phyloP scores from a whole-genome alignment of 2,329 filamentous ascomycete genomes.

The Ophiostoma novo-ulmi region DNA sequence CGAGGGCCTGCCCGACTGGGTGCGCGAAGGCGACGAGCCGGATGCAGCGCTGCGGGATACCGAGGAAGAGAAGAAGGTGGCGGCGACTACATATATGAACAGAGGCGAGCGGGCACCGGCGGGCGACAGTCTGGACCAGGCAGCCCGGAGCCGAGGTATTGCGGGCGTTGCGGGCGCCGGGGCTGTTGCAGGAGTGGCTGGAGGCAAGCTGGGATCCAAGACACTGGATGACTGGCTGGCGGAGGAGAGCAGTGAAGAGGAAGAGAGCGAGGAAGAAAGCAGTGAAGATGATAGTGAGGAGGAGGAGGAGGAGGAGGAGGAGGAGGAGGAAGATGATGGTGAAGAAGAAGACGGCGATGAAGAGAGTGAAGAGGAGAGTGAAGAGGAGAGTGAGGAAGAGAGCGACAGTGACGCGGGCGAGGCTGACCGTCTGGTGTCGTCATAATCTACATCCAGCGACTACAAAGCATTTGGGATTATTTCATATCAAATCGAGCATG shows the following conservation, averaged over 20 bases:
- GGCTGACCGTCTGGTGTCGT: constrained; percentile 8
- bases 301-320: constrained; percentile 45
- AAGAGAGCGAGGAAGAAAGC: constrained; percentile 45
- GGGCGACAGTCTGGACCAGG: constrained; percentile 59
- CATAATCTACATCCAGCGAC: neutral
- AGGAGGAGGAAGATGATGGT: constrained; percentile 43
- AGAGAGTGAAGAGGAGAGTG: constrained; percentile 15
- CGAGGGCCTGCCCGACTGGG: constrained; percentile 76
- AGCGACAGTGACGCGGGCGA: constrained; percentile 14
- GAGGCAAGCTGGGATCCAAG: constrained; percentile 58
- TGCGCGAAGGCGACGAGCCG: constrained; percentile 72
- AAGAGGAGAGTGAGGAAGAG: constrained; percentile 11
- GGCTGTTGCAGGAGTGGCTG: constrained; percentile 34
- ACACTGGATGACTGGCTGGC: constrained; percentile 90
- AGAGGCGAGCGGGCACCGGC: constrained; percentile 45
- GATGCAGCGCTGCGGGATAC: constrained; percentile 66
- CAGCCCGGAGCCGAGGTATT: constrained; percentile 32
- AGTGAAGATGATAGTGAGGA: constrained; percentile 47
- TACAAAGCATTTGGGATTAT: neutral
- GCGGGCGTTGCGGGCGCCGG: constrained; percentile 29
- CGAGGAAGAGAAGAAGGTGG: constrained; percentile 36
- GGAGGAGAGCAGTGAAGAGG: constrained; percentile 48
- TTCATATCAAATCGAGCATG: neutral
- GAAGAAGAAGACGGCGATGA: constrained; percentile 22
- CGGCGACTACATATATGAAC: neutral